These are phyloP conservation scores for Williopsis jadinii DNA, from an alignment of 1,139 yeast genomes.

Conservation along the genomic window DNA sequence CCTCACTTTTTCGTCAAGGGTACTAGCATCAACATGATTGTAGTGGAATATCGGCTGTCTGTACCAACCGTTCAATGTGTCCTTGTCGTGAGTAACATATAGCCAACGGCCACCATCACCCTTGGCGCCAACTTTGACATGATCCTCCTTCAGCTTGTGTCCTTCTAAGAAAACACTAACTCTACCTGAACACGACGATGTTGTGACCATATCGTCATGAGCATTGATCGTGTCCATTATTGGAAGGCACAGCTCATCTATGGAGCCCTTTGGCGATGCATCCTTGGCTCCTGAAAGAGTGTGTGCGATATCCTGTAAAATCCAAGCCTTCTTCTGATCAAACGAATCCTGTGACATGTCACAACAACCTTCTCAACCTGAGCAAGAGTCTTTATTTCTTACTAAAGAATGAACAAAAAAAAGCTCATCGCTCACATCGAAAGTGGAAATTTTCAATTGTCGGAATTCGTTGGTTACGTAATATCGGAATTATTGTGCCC, in stretches of 20 bases:
- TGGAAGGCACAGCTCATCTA: constrained; percentile 67
- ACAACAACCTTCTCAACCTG: no score
- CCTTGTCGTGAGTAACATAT: constrained; percentile 66
- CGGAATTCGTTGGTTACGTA: no score
- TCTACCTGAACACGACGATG: constrained; percentile 85
- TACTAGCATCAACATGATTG: constrained; percentile 1
- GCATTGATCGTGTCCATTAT: constrained; percentile 60
- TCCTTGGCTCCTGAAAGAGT: constrained; percentile 45
- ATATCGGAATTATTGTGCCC: no score
- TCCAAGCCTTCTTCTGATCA: constrained; percentile 57
- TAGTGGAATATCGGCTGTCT: constrained; percentile 14
- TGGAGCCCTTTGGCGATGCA: constrained; percentile 78
- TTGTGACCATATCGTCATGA: constrained; percentile 66
- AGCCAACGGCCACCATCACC: constrained; percentile 86
- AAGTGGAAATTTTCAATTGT: no score
- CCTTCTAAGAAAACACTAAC: constrained; percentile 80
- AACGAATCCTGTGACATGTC: constrained; percentile 38
- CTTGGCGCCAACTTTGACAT: constrained; percentile 62
- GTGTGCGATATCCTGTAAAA: constrained; percentile 47
- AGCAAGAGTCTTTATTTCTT: no score
- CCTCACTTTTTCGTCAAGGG: constrained; percentile 29
- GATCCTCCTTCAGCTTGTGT: constrained; percentile 21
- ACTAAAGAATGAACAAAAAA: no score
- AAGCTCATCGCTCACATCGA: no score
- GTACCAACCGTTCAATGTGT: constrained; percentile 48